Base-by-base conservation (phyloP, 129 eudicot genomes). In the Solidago caesia region DNA sequence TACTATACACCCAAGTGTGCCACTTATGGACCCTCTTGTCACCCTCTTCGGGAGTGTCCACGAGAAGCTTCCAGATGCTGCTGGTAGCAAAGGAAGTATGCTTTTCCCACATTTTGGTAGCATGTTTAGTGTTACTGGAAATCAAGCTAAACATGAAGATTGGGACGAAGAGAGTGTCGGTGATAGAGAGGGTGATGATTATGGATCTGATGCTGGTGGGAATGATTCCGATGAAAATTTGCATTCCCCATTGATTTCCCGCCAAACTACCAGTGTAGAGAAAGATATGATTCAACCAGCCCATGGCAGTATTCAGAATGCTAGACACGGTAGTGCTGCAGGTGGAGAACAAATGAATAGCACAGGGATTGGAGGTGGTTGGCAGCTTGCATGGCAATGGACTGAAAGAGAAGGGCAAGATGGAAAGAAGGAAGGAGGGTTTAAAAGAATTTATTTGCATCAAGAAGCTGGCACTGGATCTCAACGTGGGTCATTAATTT, bases 331-430 rank as follows among this genome's bases (percentile, higher is more conserved):
- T 26, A 85, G 88, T 56, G 71, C 64, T 10, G 69, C 47, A 13
- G 80, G 68, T 75, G 91, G 86, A 11, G 90, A 87, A 13, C 76
- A 73, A 14, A 67, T 80, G 44, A 60, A 79, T 66, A 80, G 89
- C 82, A 77, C 85, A 47, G 92, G 89, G 11, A 93, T 93, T 41
- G 98, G 98, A 60, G 98, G 98, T 58, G 98, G 98, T 55, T 93
- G 98, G 98, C 96, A 93, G 84, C 89, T 93, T 9, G 98, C 96
- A 16, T 90, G 89, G 91, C 90, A 90, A 70, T 90, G 89, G 90
- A 77, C 85, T 0, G 90, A 90, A 60, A 75, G 81, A 78, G 87
- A 90, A 75, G 89, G 90, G 46, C 74, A 75, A 76, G 97, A 90
- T 77, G 97, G 93, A 15, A 87, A 75, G 33, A 88, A 77, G 68